Evolutionary conservation across 2,329 filamentous ascomycete genomes (phyloP).

Genomic region (Fusarium dimerum): DNA sequence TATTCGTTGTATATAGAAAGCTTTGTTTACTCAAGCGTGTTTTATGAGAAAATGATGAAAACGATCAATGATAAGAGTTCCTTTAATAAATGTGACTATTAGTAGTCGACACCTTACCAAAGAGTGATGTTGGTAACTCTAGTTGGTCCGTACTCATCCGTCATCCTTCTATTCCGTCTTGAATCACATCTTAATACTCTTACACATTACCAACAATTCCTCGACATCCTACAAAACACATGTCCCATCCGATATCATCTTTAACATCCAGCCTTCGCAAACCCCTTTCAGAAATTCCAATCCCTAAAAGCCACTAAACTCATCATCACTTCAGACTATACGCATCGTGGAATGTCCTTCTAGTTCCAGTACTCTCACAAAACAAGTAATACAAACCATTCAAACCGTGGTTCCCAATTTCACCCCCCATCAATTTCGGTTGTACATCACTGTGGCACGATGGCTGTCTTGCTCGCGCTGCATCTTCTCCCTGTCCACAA

Average conservation of each 20-base stretch:
- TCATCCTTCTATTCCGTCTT: too few species aligned
- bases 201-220: too few species aligned
- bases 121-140: too few species aligned
- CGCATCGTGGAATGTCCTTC: too few species aligned
- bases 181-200: too few species aligned
- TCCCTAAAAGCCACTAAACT: too few species aligned
- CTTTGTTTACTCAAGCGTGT: not conserved
- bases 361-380: not conserved
- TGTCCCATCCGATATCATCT: too few species aligned
- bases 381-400: not conserved
- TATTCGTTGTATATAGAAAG: not conserved
- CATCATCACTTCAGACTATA: too few species aligned
- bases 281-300: too few species aligned
- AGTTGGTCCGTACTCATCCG: too few species aligned
- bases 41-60: not conserved
- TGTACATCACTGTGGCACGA: conserved; percentile 7
- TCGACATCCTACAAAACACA: too few species aligned
- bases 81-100: not conserved
- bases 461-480: conserved; percentile 25
- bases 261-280: too few species aligned
- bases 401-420: conserved; percentile 1
- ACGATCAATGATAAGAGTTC: not conserved
- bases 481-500: conserved; percentile 48
- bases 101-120: not conserved
- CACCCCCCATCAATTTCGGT: conserved; percentile 7